Evolutionary conservation across 345 rosid species (phyloP).

Genomic region (Camelina hispida): DNA sequence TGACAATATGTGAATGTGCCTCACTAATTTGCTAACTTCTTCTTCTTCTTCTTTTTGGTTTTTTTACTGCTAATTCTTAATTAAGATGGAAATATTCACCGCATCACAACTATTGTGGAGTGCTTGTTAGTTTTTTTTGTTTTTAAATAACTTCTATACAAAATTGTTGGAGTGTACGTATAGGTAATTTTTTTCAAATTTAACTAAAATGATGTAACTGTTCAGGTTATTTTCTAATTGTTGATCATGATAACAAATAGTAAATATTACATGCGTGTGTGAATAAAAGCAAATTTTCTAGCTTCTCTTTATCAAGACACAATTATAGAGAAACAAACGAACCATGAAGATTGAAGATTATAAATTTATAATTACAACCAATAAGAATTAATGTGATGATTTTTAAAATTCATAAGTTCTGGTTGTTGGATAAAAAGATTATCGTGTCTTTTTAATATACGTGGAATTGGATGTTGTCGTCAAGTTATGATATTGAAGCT

Average conservation of each 20-base stretch:
- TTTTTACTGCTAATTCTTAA: neutral
- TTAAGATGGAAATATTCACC: neutral
- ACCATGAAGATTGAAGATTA: slow-evolving; percentile 11
- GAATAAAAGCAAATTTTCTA: slow-evolving; percentile 23
- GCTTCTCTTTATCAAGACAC: slow-evolving; percentile 34
- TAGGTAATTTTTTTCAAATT: neutral
- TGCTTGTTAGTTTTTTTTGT: too few relatives aligned
- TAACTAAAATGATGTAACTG: neutral
- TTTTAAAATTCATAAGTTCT: neutral
- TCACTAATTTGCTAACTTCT: neutral
- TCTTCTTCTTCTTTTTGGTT: neutral
- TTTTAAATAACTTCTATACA: too few relatives aligned
- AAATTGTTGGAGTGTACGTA: too few relatives aligned
- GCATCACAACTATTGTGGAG: neutral
- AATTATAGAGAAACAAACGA: slow-evolving; percentile 34
- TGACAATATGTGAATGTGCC: slow-evolving; percentile 9
- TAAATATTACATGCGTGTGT: slow-evolving; percentile 33
- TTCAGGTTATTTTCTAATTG: neutral
- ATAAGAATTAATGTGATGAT: neutral
- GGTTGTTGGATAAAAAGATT: slow-evolving; percentile 1
- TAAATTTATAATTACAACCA: slow-evolving; percentile 14
- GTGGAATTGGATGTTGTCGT: slow-evolving; percentile 17
- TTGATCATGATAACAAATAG: slow-evolving; percentile 13
- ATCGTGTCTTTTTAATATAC: slow-evolving; percentile 6
- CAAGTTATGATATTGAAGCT: slow-evolving; percentile 33